Base-by-base conservation (phyloP, 768 basidiomycete genomes). In the Mycena leptocephala region DNA sequence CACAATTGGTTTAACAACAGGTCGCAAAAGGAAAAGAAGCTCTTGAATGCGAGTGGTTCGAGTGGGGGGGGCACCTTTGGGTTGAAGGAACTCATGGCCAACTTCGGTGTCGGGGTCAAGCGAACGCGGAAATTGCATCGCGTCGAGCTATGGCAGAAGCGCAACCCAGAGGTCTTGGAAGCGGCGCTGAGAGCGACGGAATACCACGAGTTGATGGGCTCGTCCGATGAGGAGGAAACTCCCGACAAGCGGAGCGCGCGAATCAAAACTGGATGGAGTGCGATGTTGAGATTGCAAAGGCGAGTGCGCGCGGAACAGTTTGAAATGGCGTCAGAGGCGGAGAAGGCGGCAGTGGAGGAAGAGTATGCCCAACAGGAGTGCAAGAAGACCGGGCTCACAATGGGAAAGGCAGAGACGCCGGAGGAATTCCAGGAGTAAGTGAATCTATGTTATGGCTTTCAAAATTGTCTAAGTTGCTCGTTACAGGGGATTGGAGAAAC, bases 1-100 rank as follows among this genome's bases (percentile, higher is more conserved):
- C 66, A 56, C n/a, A 37, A 68, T 13, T 68, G 66, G 66, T 68
- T 20, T 26, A 55, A 68, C 10, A 68, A 68, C 18, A 24, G 26
- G 3, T 37, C 51, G 4, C 48, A 51, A 10, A 55, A 32, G 24
- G 32, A 55, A 30, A 68, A 68, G 24, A 55, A 10, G 14, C 3
- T n/a, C 14, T 18, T 53, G 8, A 68, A 68, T 13, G 24, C 35
- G 10, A 9, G 24, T 10, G 53, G n/a, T 0, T 39, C 53, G 18
- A 11, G 3, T 24, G 18, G 32, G 2, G 35, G 10, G 11, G n/a
- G 7, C 14, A 13, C 24, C 4, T 22, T 32, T 16, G 62, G 5
- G 16, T 11, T 63, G 5, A 18, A 28, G 26, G 39, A 41, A 7
- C 13, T 63, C 2, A 7, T 28, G 20, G n/a, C 22, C 2, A 24